Conservation (phyloP, 2,329 filamentous ascomycete genomes). For the Microascus cirrosus region DNA sequence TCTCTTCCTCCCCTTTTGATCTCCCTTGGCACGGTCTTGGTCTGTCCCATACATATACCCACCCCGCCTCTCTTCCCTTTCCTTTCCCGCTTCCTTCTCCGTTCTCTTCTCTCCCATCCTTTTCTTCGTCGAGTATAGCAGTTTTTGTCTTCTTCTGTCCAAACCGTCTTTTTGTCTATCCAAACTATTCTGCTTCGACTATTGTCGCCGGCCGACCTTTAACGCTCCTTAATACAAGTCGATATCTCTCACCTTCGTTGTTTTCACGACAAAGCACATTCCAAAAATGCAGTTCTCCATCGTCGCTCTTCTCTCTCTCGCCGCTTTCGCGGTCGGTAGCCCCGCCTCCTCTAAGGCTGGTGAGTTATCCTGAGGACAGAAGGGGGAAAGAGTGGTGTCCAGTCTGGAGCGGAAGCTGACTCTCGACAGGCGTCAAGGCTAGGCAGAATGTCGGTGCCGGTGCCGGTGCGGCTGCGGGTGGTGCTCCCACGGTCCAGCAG, state of each 20-base stretch:
- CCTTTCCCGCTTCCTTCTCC: neutral
- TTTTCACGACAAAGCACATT: neutral
- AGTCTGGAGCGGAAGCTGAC: neutral
- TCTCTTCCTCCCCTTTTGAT: neutral
- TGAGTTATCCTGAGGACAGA: neutral
- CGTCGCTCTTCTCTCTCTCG: constrained; percentile 32
- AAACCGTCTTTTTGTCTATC: neutral
- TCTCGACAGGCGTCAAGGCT: neutral
- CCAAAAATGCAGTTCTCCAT: constrained; percentile 30
- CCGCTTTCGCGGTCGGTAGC: constrained; percentile 31
- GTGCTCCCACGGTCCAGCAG: constrained; percentile 19
- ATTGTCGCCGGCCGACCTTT: constrained; percentile 6
- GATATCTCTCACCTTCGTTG: neutral
- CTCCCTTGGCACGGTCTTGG: neutral
- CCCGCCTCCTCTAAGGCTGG: constrained; percentile 6
- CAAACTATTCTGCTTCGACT: neutral
- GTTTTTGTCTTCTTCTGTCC: neutral
- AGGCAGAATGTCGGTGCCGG: neutral
- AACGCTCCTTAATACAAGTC: constrained; percentile 1
- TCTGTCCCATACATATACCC: constrained; percentile 5
- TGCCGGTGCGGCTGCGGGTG: constrained; percentile 3
- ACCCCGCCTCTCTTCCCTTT: neutral
- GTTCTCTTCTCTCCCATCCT: neutral
- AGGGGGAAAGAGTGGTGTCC: neutral
- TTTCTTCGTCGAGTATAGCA: neutral